A percentile compares a stretch with the other conserved stretches of the same genome.
phyloP scores from a whole-genome alignment of 2,329 filamentous ascomycete species.

The Trichoderma atroviride region DNA sequence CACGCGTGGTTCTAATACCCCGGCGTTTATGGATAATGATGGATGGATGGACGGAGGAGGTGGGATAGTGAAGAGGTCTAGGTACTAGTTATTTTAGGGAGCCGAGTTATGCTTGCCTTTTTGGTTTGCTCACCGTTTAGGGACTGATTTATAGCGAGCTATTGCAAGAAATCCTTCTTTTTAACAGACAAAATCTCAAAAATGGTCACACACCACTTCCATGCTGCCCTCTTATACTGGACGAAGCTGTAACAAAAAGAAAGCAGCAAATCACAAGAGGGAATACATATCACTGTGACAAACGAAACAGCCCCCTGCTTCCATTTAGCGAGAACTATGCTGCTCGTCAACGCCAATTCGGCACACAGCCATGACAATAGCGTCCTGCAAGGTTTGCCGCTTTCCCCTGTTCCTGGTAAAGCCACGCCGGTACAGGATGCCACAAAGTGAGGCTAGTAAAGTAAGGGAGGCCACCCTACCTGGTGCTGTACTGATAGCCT shows the following conservation, averaged over 20 bases:
- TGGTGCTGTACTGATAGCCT: constrained; percentile 3
- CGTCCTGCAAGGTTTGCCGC: neutral
- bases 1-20: constrained; percentile 25
- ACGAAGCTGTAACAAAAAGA: neutral
- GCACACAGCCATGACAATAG: neutral
- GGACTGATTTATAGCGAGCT: constrained; percentile 19
- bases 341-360: neutral
- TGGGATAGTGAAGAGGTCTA: neutral
- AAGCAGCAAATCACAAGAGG: neutral
- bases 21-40: constrained; percentile 28
- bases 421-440: neutral
- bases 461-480: neutral
- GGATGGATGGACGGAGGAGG: neutral
- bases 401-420: neutral
- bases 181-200: neutral
- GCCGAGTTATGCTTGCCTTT: constrained; percentile 1
- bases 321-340: neutral
- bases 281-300: neutral
- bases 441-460: neutral
- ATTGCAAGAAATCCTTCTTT: neutral
- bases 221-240: neutral
- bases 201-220: neutral
- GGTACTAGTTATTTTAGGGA: neutral
- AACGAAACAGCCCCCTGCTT: neutral
- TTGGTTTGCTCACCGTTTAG: neutral